Evolutionary conservation across 208 protist species (phyloP).

Genomic region (Porcisia deanei): DNA sequence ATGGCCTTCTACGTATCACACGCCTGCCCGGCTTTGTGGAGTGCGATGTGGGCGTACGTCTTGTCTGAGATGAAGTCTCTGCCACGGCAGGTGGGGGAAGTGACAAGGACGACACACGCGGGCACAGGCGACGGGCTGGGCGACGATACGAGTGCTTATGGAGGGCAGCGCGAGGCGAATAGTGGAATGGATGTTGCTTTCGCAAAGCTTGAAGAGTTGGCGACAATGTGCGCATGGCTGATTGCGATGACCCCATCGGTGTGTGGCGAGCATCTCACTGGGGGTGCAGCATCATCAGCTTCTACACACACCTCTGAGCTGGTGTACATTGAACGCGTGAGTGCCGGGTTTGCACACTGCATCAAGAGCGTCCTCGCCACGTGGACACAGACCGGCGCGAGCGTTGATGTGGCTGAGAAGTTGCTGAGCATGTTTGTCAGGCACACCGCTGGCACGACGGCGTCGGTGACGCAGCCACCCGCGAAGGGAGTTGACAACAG

Average conservation of each 20-base stretch:
- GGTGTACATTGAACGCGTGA: background rate
- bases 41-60: constrained; percentile 10
- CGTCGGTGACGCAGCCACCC: background rate
- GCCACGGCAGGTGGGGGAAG: background rate
- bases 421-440: constrained; percentile 7
- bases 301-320: background rate
- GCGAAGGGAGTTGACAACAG: background rate
- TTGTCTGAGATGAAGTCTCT: constrained; percentile 10
- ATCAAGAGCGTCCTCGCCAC: constrained; percentile 15
- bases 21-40: constrained; percentile 7
- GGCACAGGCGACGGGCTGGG: background rate
- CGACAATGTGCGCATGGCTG: constrained; percentile 25
- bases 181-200: background rate
- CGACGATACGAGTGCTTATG: background rate
- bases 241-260: constrained; percentile 2
- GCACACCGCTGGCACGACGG: background rate
- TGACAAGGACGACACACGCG: background rate
- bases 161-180: background rate
- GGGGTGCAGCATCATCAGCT: background rate
- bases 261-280: background rate
- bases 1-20: background rate
- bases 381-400: constrained; percentile 20
- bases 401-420: constrained; percentile 2
- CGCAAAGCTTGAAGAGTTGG: constrained; percentile 13
- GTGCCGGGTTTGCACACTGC: constrained; percentile 7